These are phyloP conservation scores for Agaricus subrufescens DNA, from an alignment of 768 basidiomycete species.

Conservation along the genomic window DNA sequence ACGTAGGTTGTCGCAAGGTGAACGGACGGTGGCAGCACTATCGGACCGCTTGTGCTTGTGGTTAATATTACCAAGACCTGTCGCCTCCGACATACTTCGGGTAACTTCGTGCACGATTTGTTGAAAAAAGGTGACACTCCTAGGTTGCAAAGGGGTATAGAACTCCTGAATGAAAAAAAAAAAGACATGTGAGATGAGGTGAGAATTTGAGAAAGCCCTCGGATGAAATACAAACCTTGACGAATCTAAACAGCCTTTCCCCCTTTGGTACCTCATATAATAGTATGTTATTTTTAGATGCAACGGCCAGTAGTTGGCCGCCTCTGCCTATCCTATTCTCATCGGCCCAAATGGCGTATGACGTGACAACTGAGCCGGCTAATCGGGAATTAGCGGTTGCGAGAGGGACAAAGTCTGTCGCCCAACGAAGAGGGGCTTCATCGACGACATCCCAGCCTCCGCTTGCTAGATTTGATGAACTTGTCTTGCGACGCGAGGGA, in stretches of 20 bases:
- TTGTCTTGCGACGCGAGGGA: conserved; percentile 26
- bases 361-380: conserved; percentile 49
- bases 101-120: conserved; percentile 55
- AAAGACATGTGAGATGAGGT: not conserved
- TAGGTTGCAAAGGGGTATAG: conserved; percentile 69
- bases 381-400: conserved; percentile 64
- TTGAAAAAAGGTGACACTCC: conserved; percentile 64
- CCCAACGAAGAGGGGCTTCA: conserved; percentile 73
- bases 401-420: conserved; percentile 82
- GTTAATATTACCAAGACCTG: conserved; percentile 24
- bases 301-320: conserved; percentile 65
- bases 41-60: conserved; percentile 37
- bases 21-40: conserved; percentile 34
- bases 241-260: conserved; percentile 77
- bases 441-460: conserved; percentile 68
- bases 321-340: conserved; percentile 41
- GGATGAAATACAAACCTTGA: conserved; percentile 49
- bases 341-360: conserved; percentile 67
- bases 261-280: conserved; percentile 81
- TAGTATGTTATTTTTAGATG: conserved; percentile 67
- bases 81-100: conserved; percentile 38
- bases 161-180: conserved; percentile 55
- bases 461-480: conserved; percentile 30
- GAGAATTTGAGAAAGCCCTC: not conserved
- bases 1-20: conserved; percentile 24